These are phyloP conservation scores for Macrolepiota dolichaula DNA, from an alignment of 768 basidiomycete species.

Conservation along the genomic window DNA sequence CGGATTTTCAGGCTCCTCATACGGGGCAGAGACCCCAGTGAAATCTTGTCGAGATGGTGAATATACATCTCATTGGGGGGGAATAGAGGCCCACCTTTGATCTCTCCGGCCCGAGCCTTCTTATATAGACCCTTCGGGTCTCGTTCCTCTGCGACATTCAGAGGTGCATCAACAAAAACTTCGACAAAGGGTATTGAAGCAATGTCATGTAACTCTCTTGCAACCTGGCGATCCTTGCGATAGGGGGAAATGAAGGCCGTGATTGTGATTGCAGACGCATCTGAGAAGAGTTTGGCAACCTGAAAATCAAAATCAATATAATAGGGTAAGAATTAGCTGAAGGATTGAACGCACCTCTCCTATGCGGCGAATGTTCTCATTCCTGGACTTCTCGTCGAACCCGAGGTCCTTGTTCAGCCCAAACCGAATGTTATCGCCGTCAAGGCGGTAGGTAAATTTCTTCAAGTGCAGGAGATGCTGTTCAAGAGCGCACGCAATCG, in stretches of 20 bases:
- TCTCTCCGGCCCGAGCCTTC: conserved; percentile 92
- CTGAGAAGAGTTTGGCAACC: conserved; percentile 94
- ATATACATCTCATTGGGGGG: background rate
- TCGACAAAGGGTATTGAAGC: conserved; percentile 82
- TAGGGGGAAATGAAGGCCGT: conserved; percentile 99
- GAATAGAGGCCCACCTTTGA: conserved; percentile 64
- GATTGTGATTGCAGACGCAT: conserved; percentile 79
- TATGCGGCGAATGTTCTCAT: conserved; percentile 95
- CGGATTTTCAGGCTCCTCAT: conserved; percentile 81
- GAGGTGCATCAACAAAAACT: conserved; percentile 92
- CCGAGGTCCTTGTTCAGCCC: conserved; percentile 97
- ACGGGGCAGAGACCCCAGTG: conserved; percentile 96
- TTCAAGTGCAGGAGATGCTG: conserved; percentile 87
- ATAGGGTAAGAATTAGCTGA: too few species aligned
- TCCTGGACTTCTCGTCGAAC: conserved; percentile 87
- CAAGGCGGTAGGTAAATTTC: conserved; percentile 87
- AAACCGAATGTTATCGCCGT: conserved; percentile 94
- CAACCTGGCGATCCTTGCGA: conserved; percentile 76
- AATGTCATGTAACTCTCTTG: conserved; percentile 76
- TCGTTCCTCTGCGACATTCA: conserved; percentile 82
- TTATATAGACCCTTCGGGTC: conserved; percentile 99
- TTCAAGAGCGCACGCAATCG: conserved; percentile 95
- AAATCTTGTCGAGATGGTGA: conserved; percentile 62
- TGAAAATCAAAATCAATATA: conserved; percentile 24
- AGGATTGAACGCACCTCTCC: conserved; percentile 65